Conservation (phyloP, 106 monocot species). For the Platanthera guangdongensis region DNA sequence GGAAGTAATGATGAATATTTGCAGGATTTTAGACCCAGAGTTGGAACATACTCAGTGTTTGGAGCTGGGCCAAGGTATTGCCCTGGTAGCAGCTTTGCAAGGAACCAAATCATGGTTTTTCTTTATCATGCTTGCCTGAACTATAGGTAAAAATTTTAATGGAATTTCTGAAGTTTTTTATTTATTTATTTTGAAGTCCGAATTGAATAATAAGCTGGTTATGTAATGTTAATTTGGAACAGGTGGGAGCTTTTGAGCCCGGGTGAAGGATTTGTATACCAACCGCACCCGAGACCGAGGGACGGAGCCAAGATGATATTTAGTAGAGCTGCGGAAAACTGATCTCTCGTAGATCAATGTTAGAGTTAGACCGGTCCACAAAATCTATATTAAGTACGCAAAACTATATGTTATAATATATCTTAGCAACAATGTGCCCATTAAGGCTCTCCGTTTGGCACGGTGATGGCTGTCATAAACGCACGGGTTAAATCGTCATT, state of each 20-base stretch:
- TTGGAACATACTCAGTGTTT: conserved; percentile 23
- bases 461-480: too few species aligned
- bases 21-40: conserved; percentile 21
- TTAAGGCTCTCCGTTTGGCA: too few species aligned
- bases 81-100: conserved; percentile 31
- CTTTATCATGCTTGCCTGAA: conserved; percentile 28
- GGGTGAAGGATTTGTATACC: conserved; percentile 12
- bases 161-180: neutral
- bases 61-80: conserved; percentile 25
- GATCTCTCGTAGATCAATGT: neutral
- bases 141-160: conserved; percentile 18
- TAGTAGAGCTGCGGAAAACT: conserved; percentile 6
- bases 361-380: too few species aligned
- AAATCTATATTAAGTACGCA: too few species aligned
- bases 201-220: neutral
- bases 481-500: too few species aligned
- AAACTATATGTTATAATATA: too few species aligned
- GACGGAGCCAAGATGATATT: conserved; percentile 34
- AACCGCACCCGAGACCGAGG: conserved; percentile 21
- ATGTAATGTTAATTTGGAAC: neutral
- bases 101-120: conserved; percentile 24
- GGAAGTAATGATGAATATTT: neutral
- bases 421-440: too few species aligned
- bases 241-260: conserved; percentile 40
- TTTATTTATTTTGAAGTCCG: neutral